Conservation (phyloP, 345 rosid species). For the Populus deltoides region DNA sequence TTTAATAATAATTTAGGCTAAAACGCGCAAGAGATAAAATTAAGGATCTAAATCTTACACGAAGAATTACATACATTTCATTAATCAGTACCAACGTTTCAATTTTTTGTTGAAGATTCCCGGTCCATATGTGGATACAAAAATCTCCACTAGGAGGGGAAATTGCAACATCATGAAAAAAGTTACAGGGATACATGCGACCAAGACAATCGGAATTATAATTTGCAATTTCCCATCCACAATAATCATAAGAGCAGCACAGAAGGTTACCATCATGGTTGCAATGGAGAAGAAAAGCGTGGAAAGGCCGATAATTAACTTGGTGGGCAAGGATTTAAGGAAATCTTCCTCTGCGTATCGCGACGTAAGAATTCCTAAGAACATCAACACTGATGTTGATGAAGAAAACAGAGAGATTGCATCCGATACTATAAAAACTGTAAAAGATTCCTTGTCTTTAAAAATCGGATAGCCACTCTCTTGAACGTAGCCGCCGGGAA, state of each 20-base stretch:
- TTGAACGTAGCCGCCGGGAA: neutral
- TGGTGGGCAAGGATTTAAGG: too few relatives aligned
- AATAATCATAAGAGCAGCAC: neutral
- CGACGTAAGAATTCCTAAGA: neutral
- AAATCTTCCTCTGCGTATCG: too few relatives aligned
- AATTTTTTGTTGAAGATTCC: neutral
- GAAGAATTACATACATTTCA: too few relatives aligned
- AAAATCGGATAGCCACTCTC: neutral
- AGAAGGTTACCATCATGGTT: neutral
- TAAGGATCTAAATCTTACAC: too few relatives aligned
- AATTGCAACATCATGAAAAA: neutral
- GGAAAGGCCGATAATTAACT: too few relatives aligned
- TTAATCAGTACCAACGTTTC: neutral
- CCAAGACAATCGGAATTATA: neutral
- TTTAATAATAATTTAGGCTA: too few relatives aligned
- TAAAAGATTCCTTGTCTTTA: neutral
- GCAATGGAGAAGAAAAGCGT: neutral
- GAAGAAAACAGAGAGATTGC: neutral
- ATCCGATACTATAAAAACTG: too few relatives aligned
- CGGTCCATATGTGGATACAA: neutral
- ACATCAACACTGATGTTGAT: neutral
- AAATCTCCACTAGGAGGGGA: neutral
- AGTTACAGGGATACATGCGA: neutral
- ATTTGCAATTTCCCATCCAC: neutral
- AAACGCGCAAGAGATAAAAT: too few relatives aligned